Base-by-base conservation (phyloP, 805 yeast species). In the Candida wancherniae region DNA sequence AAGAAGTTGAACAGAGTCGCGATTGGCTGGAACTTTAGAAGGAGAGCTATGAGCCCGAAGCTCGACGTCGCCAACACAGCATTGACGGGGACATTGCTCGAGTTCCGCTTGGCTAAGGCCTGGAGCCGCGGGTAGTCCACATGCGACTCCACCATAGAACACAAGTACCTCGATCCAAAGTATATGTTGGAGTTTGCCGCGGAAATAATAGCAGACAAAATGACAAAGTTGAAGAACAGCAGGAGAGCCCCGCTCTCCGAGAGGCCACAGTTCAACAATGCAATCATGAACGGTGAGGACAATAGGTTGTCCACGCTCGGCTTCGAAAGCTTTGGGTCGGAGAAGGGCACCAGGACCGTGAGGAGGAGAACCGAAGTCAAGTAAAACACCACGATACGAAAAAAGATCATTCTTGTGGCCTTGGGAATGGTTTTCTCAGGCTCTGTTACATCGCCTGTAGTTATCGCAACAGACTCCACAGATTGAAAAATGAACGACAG, bases 171-270 rank as follows among this genome's bases (percentile, higher is more conserved):
- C 12, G 54, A 47, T 1, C 58, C 57, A 32, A 51, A 50, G 33
- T 51, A 52, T 3, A 52, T 42, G 24, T 51, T 53, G n/a, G 57
- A 50, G 34, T 51, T 51, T 13, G 58, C 58, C 3, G 58, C 58
- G 10, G 53, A 48, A 13, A 51, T 17, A 16, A 51, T 42, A 10
- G 53, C 47, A 9, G 42, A 26, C n/a, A 50, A 31, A 9, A 51
- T 42, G 14, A 51, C 44, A 9, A 44, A 29, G 33, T 50, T 50
- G 37, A 50, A 51, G 1, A 34, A 22, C 26, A 34, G 37, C 24
- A 47, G 29, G 8, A 50, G 34, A 9, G 14, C 10, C 10, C 45
- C 35, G 9, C 38, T 13, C 13, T 38, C 16, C 12, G 26, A 20
- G 14, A 41, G 24, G 7, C 51, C 53, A 5, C 37, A 32, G 19